Base-by-base conservation (phyloP, 1,284 basidiomycete genomes). In the Coniophora puteana region DNA sequence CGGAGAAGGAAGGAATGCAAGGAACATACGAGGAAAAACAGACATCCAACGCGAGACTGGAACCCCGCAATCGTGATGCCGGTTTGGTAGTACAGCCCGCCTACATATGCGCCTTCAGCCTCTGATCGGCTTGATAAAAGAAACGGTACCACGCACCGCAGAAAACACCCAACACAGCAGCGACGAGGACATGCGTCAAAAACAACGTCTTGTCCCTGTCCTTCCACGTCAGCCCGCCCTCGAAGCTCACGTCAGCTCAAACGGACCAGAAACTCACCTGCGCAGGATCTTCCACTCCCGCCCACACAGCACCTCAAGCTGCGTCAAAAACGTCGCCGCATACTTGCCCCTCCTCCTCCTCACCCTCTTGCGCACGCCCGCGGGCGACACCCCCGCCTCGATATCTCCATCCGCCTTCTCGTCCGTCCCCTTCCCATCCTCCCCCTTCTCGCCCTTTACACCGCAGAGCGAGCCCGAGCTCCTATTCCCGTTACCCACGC, bases 41-140 rank as follows among this genome's bases (percentile, higher is more conserved):
- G 62, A 48, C 83, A 88, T 21, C 92, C 92, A n/a, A 95, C 77
- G 28, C 91, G 76, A 16, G 85, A 91, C 61, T 95, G 93, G 74
- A 95, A 95, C 0, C 93, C 92, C 17, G 89, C 87, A 44, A 95
- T 94, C 2, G 80, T 85, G 10, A 75, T 63, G 33, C 75, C 77
- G 0, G 89, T 91, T 25, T 92, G 61, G 65, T 72, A 94, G 61
- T 93, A 94, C 41, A 93, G 61, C 1, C 91, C 91, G 40, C 91
- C 90, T 72, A 57, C 31, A 45, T n/a, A 4, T 26, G 32, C 2
- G 7, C 27, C 29, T 13, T 36, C 22, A 46, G 21, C 32, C 25
- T 16, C 22, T n/a, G n/a, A n/a, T n/a, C n/a, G n/a, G n/a, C n/a
- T n/a, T n/a, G 14, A 31, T n/a, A 27, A 30, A 51, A 34, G 16